These are phyloP conservation scores for Brachypodium distachyon DNA, from an alignment of 202 grass and related monocot species.

Conservation along the genomic window DNA sequence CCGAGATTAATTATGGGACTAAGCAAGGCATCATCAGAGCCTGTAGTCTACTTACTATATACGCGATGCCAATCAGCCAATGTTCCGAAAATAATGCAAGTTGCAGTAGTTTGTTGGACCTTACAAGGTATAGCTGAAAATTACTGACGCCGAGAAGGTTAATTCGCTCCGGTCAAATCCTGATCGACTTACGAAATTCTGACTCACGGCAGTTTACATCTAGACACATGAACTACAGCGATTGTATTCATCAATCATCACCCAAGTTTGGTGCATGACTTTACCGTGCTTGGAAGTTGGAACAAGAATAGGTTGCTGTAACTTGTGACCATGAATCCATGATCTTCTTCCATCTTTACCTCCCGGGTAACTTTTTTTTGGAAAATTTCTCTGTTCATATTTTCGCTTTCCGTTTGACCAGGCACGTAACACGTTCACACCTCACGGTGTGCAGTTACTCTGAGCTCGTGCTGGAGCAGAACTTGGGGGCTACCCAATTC, in stretches of 20 bases:
- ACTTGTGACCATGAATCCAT: not conserved
- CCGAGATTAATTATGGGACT: not conserved
- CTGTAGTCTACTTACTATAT: no score
- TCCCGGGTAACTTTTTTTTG: not conserved
- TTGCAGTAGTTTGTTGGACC: not conserved
- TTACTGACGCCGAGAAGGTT: not conserved
- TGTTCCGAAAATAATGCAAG: not conserved
- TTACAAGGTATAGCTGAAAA: not conserved
- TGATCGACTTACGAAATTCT: not conserved
- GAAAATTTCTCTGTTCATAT: not conserved
- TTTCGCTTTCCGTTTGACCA: not conserved
- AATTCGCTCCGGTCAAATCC: not conserved
- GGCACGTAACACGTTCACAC: not conserved
- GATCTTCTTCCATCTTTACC: not conserved
- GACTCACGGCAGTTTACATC: no score
- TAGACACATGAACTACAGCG: no score
- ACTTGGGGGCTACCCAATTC: conserved; percentile 18
- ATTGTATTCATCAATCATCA: not conserved
- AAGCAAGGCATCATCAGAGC: not conserved
- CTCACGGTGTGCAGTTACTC: not conserved
- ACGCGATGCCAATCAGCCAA: no score
- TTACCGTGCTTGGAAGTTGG: not conserved
- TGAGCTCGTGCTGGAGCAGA: not conserved
- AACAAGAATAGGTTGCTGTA: not conserved
- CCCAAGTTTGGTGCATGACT: not conserved